Evolutionary conservation across 2,329 filamentous ascomycete species (phyloP).

Genomic region (Botrytis medusae): DNA sequence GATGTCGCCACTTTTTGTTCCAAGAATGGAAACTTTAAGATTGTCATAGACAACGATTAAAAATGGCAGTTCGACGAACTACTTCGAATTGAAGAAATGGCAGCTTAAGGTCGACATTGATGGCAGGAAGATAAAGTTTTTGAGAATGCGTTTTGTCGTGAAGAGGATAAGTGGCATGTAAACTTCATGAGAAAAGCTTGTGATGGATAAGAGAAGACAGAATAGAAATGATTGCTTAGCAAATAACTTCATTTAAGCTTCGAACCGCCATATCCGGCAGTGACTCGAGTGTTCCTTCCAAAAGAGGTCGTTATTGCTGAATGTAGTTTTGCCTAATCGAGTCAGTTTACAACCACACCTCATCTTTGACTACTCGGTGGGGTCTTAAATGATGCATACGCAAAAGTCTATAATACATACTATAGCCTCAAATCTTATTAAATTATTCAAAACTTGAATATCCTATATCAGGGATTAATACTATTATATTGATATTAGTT

Average conservation of each 20-base stretch:
- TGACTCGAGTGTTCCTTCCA: neutral
- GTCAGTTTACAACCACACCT: neutral
- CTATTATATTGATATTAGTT: too few relatives aligned
- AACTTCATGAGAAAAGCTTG: neutral
- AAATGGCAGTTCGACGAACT: neutral
- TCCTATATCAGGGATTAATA: too few relatives aligned
- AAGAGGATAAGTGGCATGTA: neutral
- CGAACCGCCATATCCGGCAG: neutral
- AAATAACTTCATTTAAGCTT: neutral
- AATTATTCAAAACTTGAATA: too few relatives aligned
- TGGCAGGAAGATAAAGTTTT: neutral
- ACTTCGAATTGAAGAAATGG: neutral
- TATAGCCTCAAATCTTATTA: too few relatives aligned
- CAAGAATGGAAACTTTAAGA: too few relatives aligned
- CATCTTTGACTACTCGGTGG: neutral
- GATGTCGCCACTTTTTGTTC: too few relatives aligned
- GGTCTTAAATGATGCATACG: too few relatives aligned
- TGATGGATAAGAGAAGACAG: neutral
- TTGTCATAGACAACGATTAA: fast-evolving
- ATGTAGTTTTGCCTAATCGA: neutral
- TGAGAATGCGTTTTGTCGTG: too few relatives aligned
- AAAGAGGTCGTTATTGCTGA: neutral
- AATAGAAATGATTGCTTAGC: neutral
- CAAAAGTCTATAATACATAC: too few relatives aligned
- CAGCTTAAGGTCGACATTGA: neutral